These are phyloP conservation scores for Agastache rugosa DNA, from an alignment of 257 asterid species.

Conservation along the genomic window DNA sequence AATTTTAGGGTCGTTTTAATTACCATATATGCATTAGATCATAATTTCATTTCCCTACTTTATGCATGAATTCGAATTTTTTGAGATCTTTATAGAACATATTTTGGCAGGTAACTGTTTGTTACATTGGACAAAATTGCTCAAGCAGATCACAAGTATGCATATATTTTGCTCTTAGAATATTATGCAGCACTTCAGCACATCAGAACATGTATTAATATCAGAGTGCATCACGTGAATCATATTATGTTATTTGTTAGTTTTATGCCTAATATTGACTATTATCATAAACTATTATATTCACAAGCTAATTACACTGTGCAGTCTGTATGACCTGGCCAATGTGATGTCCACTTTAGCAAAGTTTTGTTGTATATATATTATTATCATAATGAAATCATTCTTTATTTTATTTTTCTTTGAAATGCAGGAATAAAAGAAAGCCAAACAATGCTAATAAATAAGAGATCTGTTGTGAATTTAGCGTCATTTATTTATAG, in stretches of 20 bases:
- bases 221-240: conserved; percentile 22
- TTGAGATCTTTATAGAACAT: conserved; percentile 35
- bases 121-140: conserved; percentile 98
- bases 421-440: too few relatives aligned
- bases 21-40: neutral
- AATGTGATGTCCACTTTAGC: conserved; percentile 94
- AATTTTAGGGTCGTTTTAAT: neutral
- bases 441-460: too few relatives aligned
- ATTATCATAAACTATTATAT: conserved; percentile 23
- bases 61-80: conserved; percentile 23
- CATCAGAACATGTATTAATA: conserved; percentile 86
- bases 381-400: too few relatives aligned
- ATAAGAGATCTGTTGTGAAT: too few relatives aligned
- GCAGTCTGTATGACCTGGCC: conserved; percentile 96
- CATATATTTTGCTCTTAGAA: conserved; percentile 90
- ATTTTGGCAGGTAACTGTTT: too few relatives aligned
- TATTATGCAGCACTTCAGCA: conserved; percentile 98
- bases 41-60: conserved; percentile 14
- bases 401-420: too few relatives aligned
- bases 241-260: conserved; percentile 4
- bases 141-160: conserved; percentile 84
- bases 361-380: conserved; percentile 50
- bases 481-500: too few relatives aligned
- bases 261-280: neutral
- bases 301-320: conserved; percentile 46